phyloP scores from a whole-genome alignment of 306 rosid genomes.

The Herpetospermum pedunculosum region DNA sequence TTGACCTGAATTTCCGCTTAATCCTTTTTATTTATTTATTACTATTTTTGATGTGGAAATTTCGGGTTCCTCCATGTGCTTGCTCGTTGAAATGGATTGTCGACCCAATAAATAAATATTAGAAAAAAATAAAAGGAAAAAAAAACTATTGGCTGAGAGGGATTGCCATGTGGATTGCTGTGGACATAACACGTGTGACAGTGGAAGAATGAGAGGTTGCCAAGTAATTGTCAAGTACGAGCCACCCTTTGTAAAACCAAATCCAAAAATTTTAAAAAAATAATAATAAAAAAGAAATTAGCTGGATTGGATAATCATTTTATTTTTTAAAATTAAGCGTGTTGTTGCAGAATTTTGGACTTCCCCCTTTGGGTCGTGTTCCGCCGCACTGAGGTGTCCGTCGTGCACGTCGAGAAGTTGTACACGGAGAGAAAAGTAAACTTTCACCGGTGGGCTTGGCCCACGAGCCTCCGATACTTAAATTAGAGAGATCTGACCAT shows the following conservation, averaged over 20 bases:
- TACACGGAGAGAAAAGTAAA: too few relatives aligned
- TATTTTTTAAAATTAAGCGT: too few relatives aligned
- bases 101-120: not conserved
- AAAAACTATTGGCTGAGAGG: not conserved
- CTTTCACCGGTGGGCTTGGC: too few relatives aligned
- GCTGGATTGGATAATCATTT: too few relatives aligned
- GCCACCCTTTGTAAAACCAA: not conserved
- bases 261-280: too few relatives aligned
- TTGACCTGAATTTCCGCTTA: not conserved
- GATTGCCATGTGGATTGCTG: not conserved
- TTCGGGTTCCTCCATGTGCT: constrained; percentile 1
- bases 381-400: too few relatives aligned
- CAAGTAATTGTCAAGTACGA: not conserved
- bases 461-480: too few relatives aligned
- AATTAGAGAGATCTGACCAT: too few relatives aligned
- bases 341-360: too few relatives aligned
- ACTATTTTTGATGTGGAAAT: constrained; percentile 7
- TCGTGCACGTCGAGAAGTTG: too few relatives aligned
- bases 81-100: not conserved
- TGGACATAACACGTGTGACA: not conserved
- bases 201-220: not conserved
- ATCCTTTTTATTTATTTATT: not conserved
- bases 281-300: too few relatives aligned
- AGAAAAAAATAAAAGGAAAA: not conserved
- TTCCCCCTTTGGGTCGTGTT: too few relatives aligned